phyloP scores from a whole-genome alignment of 106 monocot species.

The Dactylorhiza incarnata region DNA sequence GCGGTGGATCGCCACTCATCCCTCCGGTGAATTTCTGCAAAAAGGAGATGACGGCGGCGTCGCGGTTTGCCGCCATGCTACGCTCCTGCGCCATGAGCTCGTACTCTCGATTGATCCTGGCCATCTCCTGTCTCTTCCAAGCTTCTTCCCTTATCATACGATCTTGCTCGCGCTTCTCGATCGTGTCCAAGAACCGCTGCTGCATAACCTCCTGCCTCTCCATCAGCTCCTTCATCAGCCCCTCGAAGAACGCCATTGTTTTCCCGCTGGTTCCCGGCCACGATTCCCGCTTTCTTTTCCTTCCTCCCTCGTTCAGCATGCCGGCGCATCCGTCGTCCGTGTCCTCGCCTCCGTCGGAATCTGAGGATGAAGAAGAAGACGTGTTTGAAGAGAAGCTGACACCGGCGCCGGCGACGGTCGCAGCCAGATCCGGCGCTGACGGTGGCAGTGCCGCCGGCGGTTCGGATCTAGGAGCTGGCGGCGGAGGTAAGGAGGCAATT shows the following conservation, averaged over 20 bases:
- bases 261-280: slow-evolving; percentile 14
- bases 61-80: slow-evolving; percentile 45
- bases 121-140: slow-evolving; percentile 80
- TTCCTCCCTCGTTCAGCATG: neutral
- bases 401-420: neutral
- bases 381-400: slow-evolving; percentile 64
- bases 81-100: slow-evolving; percentile 62
- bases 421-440: neutral
- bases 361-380: slow-evolving; percentile 25
- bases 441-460: neutral
- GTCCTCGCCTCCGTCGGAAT: slow-evolving; percentile 25
- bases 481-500: neutral
- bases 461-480: neutral
- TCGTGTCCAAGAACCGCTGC: slow-evolving; percentile 61
- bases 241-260: slow-evolving; percentile 65
- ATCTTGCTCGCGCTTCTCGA: slow-evolving; percentile 81
- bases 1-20: slow-evolving; percentile 1
- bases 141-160: slow-evolving; percentile 72
- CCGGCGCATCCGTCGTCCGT: slow-evolving; percentile 26
- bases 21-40: slow-evolving; percentile 58
- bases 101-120: slow-evolving; percentile 47
- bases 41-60: slow-evolving; percentile 58
- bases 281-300: slow-evolving; percentile 8
- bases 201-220: slow-evolving; percentile 85
- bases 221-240: slow-evolving; percentile 69